A percentile compares a stretch with the other conserved stretches of the same genome.
These are phyloP conservation scores for Fusarium domesticum DNA, from an alignment of 2,329 filamentous ascomycete species.

Conservation along the genomic window DNA sequence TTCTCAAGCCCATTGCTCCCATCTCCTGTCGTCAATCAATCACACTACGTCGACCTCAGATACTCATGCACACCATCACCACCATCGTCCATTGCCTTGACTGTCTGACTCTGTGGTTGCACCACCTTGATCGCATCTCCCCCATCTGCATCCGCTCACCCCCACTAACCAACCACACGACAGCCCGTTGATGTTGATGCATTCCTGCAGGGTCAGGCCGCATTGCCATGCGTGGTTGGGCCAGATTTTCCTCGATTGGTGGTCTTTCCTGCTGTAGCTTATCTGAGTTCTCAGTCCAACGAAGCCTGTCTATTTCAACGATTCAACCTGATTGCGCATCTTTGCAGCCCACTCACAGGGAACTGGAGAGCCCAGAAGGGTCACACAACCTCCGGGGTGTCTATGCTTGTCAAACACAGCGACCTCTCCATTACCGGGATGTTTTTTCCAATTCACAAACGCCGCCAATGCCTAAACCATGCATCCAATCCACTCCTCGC, in stretches of 20 bases:
- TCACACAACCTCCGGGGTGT: background rate
- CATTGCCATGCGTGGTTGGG: constrained; percentile 19
- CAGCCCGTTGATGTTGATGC: constrained; percentile 16
- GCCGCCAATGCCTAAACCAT: too few species aligned
- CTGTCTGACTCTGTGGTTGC: background rate
- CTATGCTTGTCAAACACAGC: background rate
- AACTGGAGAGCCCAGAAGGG: background rate
- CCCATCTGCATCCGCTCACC: constrained; percentile 17
- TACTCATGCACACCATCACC: background rate
- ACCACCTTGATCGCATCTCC: constrained; percentile 1
- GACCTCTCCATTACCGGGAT: too few species aligned
- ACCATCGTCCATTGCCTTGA: background rate
- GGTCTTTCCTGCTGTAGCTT: constrained; percentile 8
- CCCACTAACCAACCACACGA: constrained; percentile 13
- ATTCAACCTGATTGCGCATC: constrained; percentile 11
- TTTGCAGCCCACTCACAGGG: background rate
- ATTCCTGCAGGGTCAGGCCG: constrained; percentile 22
- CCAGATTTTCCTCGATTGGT: constrained; percentile 18
- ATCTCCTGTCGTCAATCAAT: too few species aligned
- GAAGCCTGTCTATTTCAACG: constrained; percentile 12
- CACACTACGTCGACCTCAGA: too few species aligned
- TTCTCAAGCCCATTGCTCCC: too few species aligned
- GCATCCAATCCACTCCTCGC: background rate
- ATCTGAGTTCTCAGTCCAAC: constrained; percentile 5
- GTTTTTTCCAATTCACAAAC: too few species aligned